Percentiles rank a stretch among this genome's conserved stretches.
Conservation (phyloP, 148 eudicot genomes). For the Arbutus unedo region DNA sequence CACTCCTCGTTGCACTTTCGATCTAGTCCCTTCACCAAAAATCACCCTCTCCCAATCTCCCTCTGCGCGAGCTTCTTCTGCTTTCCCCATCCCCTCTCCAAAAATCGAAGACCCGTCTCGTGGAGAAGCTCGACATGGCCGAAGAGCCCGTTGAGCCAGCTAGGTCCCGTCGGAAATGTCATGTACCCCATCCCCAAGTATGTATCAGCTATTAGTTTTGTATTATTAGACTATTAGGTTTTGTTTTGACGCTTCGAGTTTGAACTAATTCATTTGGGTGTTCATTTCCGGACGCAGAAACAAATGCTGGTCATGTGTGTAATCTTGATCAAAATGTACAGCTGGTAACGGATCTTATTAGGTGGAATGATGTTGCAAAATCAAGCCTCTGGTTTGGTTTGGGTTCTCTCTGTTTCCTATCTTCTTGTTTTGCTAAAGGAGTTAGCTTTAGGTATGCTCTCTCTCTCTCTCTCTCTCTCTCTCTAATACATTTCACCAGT, state of each 20-base stretch:
- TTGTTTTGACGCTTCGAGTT: background rate
- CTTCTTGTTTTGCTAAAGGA: slow-evolving; percentile 78
- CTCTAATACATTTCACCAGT: no score
- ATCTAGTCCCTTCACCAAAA: slow-evolving; percentile 38
- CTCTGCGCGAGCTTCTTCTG: slow-evolving; percentile 61
- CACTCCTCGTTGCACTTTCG: slow-evolving; percentile 44
- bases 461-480: background rate
- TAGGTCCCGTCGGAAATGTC: slow-evolving; percentile 34
- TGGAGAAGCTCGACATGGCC: slow-evolving; percentile 48
- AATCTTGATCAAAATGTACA: slow-evolving; percentile 55
- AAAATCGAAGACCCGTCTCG: slow-evolving; percentile 51
- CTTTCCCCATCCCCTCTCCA: slow-evolving; percentile 69
- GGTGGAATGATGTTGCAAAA: slow-evolving; percentile 90
- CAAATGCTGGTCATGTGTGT: slow-evolving; percentile 39
- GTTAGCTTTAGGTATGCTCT: slow-evolving; percentile 57
- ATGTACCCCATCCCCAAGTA: slow-evolving; percentile 47
- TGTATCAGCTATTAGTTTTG: background rate
- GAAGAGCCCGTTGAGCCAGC: slow-evolving; percentile 38
- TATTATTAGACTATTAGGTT: background rate
- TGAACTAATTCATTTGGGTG: background rate
- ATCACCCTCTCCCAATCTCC: slow-evolving; percentile 35
- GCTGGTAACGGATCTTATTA: slow-evolving; percentile 54
- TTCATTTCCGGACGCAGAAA: slow-evolving; percentile 31
- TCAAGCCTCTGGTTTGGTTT: slow-evolving; percentile 97
- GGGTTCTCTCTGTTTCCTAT: slow-evolving; percentile 75